Conservation (phyloP, 2,329 filamentous ascomycete genomes). For the Sporothrix brasiliensis region DNA sequence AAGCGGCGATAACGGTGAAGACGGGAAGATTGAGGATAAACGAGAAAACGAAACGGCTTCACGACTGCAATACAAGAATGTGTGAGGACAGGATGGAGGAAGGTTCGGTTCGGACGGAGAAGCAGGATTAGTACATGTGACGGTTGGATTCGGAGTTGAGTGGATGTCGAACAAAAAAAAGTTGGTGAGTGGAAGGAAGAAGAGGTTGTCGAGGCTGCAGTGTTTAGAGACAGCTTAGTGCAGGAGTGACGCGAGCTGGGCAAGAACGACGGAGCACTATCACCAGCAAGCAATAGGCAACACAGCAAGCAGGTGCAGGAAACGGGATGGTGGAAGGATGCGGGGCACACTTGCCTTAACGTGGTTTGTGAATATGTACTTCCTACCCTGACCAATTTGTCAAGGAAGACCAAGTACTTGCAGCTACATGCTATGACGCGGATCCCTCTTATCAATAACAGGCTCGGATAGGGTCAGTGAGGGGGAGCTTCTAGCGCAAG, state of each 20-base stretch:
- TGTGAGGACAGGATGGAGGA: conserved; percentile 10
- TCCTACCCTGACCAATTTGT: background rate
- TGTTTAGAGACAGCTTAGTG: conserved; percentile 25
- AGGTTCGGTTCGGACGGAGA: background rate
- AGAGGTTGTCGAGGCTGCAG: conserved; percentile 9
- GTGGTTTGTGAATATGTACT: background rate
- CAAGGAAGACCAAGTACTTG: background rate
- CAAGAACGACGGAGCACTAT: background rate
- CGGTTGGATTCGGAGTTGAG: conserved; percentile 22
- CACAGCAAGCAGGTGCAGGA: conserved; percentile 9
- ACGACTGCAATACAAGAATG: conserved; percentile 15
- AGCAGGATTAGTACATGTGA: conserved; percentile 9
- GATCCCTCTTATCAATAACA: background rate
- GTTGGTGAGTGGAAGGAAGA: conserved; percentile 10
- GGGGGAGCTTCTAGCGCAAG: conserved; percentile 28
- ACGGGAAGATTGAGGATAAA: conserved; percentile 16
- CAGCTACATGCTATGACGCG: background rate
- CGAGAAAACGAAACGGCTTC: conserved; percentile 1
- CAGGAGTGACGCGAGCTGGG: conserved; percentile 1
- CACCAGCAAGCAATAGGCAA: conserved; percentile 11
- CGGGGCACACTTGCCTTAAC: conserved; percentile 28
- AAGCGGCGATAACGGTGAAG: conserved; percentile 7
- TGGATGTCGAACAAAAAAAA: background rate
- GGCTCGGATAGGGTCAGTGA: conserved; percentile 3
- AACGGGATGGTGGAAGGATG: background rate